These are phyloP conservation scores for Entomortierella lignicola DNA, from an alignment of 192 early-diverging fungal genomes.

Conservation along the genomic window DNA sequence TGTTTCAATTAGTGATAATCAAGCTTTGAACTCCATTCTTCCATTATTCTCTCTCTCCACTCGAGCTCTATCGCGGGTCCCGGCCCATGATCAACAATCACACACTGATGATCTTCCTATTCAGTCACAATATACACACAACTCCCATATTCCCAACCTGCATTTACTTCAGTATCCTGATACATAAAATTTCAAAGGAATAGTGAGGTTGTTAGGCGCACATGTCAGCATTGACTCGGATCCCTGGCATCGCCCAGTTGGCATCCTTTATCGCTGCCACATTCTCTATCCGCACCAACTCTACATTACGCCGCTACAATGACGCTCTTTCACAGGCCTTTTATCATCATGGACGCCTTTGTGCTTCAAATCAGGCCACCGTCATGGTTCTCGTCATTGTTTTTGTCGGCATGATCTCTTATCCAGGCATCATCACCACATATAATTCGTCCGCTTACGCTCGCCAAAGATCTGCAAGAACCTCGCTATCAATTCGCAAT, in stretches of 20 bases:
- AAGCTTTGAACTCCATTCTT: too few relatives aligned
- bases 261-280: conserved; percentile 27
- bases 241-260: conserved; percentile 38
- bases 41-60: background rate
- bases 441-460: conserved; percentile 46
- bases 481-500: conserved; percentile 54
- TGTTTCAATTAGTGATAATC: too few relatives aligned
- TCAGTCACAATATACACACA: background rate
- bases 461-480: conserved; percentile 16
- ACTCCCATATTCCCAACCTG: background rate
- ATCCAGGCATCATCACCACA: conserved; percentile 59
- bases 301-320: conserved; percentile 40
- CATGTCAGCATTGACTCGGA: conserved; percentile 47
- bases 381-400: conserved; percentile 64
- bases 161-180: background rate
- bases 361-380: conserved; percentile 69
- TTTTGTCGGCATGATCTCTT: conserved; percentile 67
- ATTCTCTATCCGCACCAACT: conserved; percentile 33
- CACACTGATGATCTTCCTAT: conserved; percentile 2
- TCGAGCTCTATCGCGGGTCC: conserved; percentile 7
- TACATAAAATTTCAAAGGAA: background rate
- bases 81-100: background rate
- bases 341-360: conserved; percentile 71
- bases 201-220: background rate
- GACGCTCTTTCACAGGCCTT: conserved; percentile 54